Evolutionary conservation across 139 green algal genomes (phyloP).

Genomic region (Diplosphaera chodatii): DNA sequence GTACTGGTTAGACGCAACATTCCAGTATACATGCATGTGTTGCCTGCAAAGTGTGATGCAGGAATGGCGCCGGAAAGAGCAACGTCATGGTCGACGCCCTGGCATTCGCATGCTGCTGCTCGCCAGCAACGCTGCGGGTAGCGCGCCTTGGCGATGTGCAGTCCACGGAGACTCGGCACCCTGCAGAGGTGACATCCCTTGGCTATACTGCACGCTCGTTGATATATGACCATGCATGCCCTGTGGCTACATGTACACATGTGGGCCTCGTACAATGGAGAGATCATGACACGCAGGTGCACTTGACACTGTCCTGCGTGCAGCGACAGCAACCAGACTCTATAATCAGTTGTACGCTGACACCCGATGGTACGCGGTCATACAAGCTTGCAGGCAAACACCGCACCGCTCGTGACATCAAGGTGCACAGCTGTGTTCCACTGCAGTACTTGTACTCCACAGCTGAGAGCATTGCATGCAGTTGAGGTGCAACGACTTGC

Average conservation of each 20-base stretch:
- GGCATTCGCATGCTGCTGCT: background rate
- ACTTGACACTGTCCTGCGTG: constrained; percentile 27
- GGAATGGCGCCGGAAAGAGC: constrained; percentile 52
- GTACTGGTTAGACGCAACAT: no score
- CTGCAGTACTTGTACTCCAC: no score
- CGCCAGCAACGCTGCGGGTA: no score
- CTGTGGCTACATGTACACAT: no score
- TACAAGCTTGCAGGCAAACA: constrained; percentile 31
- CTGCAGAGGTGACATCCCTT: background rate
- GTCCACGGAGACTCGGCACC: background rate
- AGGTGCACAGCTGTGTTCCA: no score
- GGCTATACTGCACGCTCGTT: no score
- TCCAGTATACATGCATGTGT: no score
- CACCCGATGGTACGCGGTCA: constrained; percentile 25
- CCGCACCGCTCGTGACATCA: background rate
- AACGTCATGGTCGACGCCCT: constrained; percentile 23
- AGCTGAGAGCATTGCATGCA: no score
- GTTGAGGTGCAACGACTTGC: no score
- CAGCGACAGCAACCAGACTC: constrained; percentile 2
- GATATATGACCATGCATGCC: background rate
- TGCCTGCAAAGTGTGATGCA: background rate
- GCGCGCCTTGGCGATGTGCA: background rate
- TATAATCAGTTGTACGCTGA: constrained; percentile 21
- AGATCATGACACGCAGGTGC: no score
- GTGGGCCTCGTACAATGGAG: no score